phyloP scores from a whole-genome alignment of 768 basidiomycete genomes.

The Lyophyllum semitale region DNA sequence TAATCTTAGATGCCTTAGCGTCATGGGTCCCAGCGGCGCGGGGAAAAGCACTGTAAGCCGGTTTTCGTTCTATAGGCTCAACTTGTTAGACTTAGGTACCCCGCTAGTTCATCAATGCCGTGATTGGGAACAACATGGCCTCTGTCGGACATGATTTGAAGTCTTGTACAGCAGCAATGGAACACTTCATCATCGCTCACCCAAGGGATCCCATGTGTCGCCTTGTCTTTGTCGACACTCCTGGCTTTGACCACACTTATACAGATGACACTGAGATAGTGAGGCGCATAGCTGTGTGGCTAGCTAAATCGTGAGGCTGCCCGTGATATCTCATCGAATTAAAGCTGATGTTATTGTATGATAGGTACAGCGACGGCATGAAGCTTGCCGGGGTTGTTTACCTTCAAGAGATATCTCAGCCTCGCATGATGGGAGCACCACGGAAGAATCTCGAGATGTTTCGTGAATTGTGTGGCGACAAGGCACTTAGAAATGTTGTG shows the following conservation, averaged over 20 bases:
- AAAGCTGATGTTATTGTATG: constrained; percentile 11
- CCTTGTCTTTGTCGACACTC: constrained; percentile 12
- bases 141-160: constrained; percentile 32
- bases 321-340: constrained; percentile 14
- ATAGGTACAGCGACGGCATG: constrained; percentile 14
- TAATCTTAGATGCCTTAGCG: neutral
- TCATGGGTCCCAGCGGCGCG: constrained; percentile 24
- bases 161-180: constrained; percentile 35
- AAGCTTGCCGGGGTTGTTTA: constrained; percentile 7
- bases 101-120: constrained; percentile 37
- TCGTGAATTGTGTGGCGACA: constrained; percentile 31
- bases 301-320: constrained; percentile 19
- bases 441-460: constrained; percentile 32
- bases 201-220: neutral
- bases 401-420: constrained; percentile 16
- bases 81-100: neutral
- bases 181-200: constrained; percentile 16
- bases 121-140: constrained; percentile 24
- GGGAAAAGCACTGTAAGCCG: constrained; percentile 23
- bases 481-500: constrained; percentile 28
- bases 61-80: neutral
- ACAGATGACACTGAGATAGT: neutral
- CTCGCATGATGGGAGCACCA: constrained; percentile 33
- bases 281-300: constrained; percentile 1
- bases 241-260: neutral